Percentiles rank a stretch among this genome's conserved stretches.
Evolutionary conservation across 129 eudicot species (phyloP).

Genomic region (Mikania micrantha): DNA sequence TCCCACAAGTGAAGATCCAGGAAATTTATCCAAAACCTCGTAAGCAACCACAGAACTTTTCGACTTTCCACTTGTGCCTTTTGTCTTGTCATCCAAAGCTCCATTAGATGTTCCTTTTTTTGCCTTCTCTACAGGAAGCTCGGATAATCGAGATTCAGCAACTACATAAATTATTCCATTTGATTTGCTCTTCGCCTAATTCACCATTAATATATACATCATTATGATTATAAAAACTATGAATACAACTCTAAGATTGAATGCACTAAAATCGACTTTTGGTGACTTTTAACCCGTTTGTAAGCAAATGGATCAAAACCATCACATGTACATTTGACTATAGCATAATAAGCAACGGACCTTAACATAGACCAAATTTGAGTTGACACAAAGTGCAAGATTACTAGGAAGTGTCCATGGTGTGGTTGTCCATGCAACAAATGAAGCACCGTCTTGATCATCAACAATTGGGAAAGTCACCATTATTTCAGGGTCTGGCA

Average conservation of each 20-base stretch:
- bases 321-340: not conserved
- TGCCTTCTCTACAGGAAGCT: conserved; percentile 20
- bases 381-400: conserved; percentile 34
- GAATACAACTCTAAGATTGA: not conserved
- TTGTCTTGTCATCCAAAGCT: conserved; percentile 24
- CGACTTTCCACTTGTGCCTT: conserved; percentile 30
- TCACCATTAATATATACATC: not conserved
- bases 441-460: conserved; percentile 54
- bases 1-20: conserved; percentile 73
- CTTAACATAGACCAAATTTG: conserved; percentile 53
- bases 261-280: not conserved
- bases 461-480: conserved; percentile 58
- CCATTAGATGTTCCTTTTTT: conserved; percentile 59
- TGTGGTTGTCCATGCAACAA: conserved; percentile 97
- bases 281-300: not conserved
- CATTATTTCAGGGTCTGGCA: conserved; percentile 29
- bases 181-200: conserved; percentile 56
- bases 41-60: conserved; percentile 38
- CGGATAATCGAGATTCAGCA: conserved; percentile 12
- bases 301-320: not conserved
- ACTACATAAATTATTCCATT: conserved; percentile 30
- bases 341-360: conserved; percentile 22
- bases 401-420: conserved; percentile 91
- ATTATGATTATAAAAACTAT: not conserved
- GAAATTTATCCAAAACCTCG: conserved; percentile 49